Evolutionary conservation across 805 yeast genomes (phyloP), one percentile per base, ranked within the genome.

Genomic region (Cyberlindnera xylosilytica): DNA sequence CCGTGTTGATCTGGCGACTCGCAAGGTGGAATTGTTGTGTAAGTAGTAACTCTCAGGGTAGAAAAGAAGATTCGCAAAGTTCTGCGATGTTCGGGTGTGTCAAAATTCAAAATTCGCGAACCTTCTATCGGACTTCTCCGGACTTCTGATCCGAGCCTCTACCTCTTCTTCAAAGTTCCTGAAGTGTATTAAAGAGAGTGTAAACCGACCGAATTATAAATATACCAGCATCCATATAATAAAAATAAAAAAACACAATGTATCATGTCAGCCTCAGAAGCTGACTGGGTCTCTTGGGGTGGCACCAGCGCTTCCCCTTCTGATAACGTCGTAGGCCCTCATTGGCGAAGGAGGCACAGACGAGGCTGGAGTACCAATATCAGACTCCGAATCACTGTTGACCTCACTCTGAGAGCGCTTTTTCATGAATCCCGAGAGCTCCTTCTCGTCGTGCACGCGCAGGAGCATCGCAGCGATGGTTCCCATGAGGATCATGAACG

Each of bases 301-400:
- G 20, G 35, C 42, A 13, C 46, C 48, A 17, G 41, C 45, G 20
- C 48, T 44, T 18, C 44, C 48, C 22, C 48, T 40, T 38, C 48
- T 37, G 6, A 44, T 26, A 4, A 26, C 39, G 20, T 44, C 48
- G 24, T 40, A 44, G 1, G 36, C 36, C 33, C 48, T 37, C 48
- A 44, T 44, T 27, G 47, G 41, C 6, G 45, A 40, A 2, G 41
- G 29, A 4, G 48, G 41, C 3, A 35, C 32, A 29, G 10, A 9
- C 6, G 30, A 6, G 6, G 28, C 18, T 4, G 32, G 12, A 6
- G 23, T 4, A 5, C 22, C 37, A 3, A 18, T 6, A 11, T 40
- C 45, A 16, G 42, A 36, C 27, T 40, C 45, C 4, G 24, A 29
- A 19, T 31, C 45, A 31, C 41, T 39, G 9, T 12, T 15, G 2